Percentiles rank a stretch among this genome's conserved stretches.
Evolutionary conservation across 2,329 filamentous ascomycete genomes (phyloP).

Genomic region (Pseudocercospora pini-densiflorae): DNA sequence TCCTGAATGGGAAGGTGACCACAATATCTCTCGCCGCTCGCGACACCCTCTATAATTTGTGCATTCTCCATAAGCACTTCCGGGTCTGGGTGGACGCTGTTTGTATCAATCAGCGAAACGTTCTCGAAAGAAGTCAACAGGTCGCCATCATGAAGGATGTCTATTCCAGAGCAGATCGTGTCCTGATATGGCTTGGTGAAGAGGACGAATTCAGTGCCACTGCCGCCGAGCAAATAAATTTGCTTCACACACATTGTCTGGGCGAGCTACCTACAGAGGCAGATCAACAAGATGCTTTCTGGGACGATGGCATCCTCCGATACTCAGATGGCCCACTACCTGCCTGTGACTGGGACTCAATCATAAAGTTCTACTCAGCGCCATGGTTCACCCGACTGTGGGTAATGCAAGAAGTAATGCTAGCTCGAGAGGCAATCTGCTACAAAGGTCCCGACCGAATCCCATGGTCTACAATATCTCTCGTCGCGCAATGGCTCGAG

Average conservation of each 20-base stretch:
- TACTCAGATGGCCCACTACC: background rate
- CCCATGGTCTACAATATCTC: constrained; percentile 5
- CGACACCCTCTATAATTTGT: background rate
- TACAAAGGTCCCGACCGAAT: background rate
- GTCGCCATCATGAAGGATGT: constrained; percentile 23
- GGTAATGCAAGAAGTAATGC: constrained; percentile 20
- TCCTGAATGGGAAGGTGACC: background rate
- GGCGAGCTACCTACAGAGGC: background rate
- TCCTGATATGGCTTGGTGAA: constrained; percentile 21
- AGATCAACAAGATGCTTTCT: background rate
- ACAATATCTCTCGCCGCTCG: constrained; percentile 6
- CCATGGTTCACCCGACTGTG: constrained; percentile 14
- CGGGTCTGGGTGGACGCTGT: constrained; percentile 24
- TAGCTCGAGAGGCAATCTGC: constrained; percentile 2
- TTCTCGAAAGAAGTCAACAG: constrained; percentile 17
- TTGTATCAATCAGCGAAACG: constrained; percentile 24
- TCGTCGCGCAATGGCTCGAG: constrained; percentile 16
- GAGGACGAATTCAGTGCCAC: background rate
- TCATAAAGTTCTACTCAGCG: background rate
- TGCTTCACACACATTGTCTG: constrained; percentile 12
- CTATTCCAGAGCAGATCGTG: constrained; percentile 8
- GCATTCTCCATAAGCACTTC: constrained; percentile 11
- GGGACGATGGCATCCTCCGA: background rate
- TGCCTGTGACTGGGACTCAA: background rate
- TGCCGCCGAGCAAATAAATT: background rate